A percentile compares a stretch with the other conserved stretches of the same genome.
Conservation (phyloP, 2,329 filamentous ascomycete species). For the Catunica adiposa region DNA sequence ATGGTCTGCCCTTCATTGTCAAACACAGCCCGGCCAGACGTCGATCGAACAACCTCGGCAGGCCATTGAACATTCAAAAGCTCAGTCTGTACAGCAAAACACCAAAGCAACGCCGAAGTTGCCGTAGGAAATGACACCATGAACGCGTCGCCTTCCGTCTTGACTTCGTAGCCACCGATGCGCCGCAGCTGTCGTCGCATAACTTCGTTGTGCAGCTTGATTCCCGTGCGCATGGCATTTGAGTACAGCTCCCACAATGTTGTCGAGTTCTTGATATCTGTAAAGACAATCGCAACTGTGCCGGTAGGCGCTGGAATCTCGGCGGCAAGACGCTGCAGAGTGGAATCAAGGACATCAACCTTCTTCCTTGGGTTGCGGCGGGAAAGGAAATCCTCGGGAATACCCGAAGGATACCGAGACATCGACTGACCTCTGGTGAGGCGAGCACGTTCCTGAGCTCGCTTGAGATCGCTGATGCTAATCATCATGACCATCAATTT, state of each 20-base stretch:
- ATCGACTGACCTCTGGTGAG: constrained; percentile 64
- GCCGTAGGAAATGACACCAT: constrained; percentile 98
- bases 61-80: constrained; percentile 87
- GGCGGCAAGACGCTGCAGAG: constrained; percentile 67
- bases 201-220: constrained; percentile 92
- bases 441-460: constrained; percentile 57
- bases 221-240: constrained; percentile 87
- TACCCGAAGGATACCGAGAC: constrained; percentile 57
- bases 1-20: constrained; percentile 80
- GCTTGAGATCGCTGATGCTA: constrained; percentile 78
- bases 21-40: constrained; percentile 64
- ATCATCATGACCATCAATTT: constrained; percentile 99
- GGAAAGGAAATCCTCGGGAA: constrained; percentile 55
- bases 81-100: constrained; percentile 79
- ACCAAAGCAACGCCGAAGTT: constrained; percentile 88
- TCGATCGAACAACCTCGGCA: constrained; percentile 73
- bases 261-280: constrained; percentile 97
- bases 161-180: constrained; percentile 95
- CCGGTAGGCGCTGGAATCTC: constrained; percentile 86
- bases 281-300: constrained; percentile 87
- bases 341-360: constrained; percentile 61
- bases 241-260: constrained; percentile 91
- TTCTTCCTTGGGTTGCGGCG: constrained; percentile 41
- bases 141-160: constrained; percentile 98
- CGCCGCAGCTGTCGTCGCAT: constrained; percentile 86